Evolutionary conservation across 257 asterid genomes (phyloP), one percentile per base, ranked within the genome.

Genomic region (Avicennia marina): DNA sequence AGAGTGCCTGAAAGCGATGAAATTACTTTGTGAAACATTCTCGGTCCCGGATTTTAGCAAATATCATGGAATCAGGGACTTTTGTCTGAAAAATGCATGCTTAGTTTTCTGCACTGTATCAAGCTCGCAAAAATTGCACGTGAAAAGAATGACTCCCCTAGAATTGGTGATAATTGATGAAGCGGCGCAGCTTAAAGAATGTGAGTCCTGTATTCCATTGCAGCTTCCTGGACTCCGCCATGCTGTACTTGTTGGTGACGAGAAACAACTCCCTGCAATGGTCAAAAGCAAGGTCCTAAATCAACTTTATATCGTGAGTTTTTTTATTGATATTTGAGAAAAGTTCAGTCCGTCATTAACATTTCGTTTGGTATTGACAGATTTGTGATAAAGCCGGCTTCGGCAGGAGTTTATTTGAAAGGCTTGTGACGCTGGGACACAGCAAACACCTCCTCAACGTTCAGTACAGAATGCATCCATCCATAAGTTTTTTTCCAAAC

Each of bases 231-330:
- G 91, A 32, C 58, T 79, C 24, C 78, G 74, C 31, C 90, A 89
- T 67, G 94, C 91, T 40, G 25, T 86, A 47, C 91, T 89, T n/a
- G n/a, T n/a, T n/a, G n/a, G n/a, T n/a, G n/a, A n/a, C n/a, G n/a
- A n/a, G n/a, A n/a, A n/a, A n/a, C 97, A 85, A 69, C 85, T 89
- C 32, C 94, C 97, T 6, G 95, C 94, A 16, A 79, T 81, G 95
- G 89, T 83, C 69, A 73, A 66, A 63, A 89, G 94, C 89, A 53
- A 89, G 97, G 97, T 89, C 47, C 12, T 18, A 13, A 50, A 15
- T 11, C 48, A 13, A 21, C 25, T 20, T 29, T 3, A 32, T 6
- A 0, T 27, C 22, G 1, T n/a, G 12, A 0, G 21, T 34, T 17
- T 19, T 1, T 2, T 49, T 40, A 2, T 40, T 42, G 2, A 5